Percentiles rank a stretch among this genome's conserved stretches.
phyloP scores from a whole-genome alignment of 2,329 filamentous ascomycete species.

The Thermoascus crustaceus region DNA sequence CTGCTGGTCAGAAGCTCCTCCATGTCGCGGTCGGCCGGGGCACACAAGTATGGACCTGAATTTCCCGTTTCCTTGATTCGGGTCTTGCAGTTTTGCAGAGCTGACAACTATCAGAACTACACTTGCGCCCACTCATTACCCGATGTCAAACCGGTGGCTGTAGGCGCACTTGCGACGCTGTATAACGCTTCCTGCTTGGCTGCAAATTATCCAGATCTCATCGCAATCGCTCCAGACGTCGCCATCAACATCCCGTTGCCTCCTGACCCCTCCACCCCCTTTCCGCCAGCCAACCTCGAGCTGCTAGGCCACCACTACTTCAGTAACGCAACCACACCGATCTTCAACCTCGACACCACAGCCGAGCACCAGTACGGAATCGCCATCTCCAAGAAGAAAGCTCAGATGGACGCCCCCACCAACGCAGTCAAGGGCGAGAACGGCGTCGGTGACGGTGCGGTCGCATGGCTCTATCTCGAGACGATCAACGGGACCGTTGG shows the following conservation, averaged over 20 bases:
- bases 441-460: conserved; percentile 56
- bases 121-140: conserved; percentile 61
- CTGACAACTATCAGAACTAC: conserved; percentile 63
- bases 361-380: conserved; percentile 43
- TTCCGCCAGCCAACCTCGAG: conserved; percentile 49
- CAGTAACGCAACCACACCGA: conserved; percentile 58
- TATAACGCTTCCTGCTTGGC: conserved; percentile 82
- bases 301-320: conserved; percentile 79
- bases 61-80: neutral
- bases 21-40: conserved; percentile 83
- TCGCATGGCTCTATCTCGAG: conserved; percentile 70
- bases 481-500: conserved; percentile 49
- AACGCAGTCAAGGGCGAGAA: conserved; percentile 51
- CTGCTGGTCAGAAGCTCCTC: conserved; percentile 54
- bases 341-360: conserved; percentile 66
- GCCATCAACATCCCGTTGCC: conserved; percentile 59
- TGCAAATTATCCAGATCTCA: conserved; percentile 58
- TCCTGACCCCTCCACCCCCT: conserved; percentile 22
- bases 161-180: conserved; percentile 72
- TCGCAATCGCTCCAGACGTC: conserved; percentile 56
- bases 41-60: conserved; percentile 48
- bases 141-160: conserved; percentile 53
- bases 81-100: conserved; percentile 7
- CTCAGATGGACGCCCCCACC: conserved; percentile 53
- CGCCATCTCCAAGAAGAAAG: conserved; percentile 55